Base-by-base conservation (phyloP, 208 protist genomes). In the Naegleria lovaniensis region DNA sequence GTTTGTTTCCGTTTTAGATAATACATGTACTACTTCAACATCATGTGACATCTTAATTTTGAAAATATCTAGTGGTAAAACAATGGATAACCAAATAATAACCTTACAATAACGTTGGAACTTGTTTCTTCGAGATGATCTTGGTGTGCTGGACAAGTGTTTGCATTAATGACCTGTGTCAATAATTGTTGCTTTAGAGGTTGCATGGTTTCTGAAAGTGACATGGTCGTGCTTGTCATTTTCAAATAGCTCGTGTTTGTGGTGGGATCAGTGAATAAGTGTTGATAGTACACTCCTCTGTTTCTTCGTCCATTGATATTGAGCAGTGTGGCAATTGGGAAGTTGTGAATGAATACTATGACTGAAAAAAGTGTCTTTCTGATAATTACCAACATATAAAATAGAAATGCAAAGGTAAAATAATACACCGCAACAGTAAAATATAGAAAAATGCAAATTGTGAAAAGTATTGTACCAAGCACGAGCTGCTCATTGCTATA, bases 351-450 rank as follows among this genome's bases (percentile, higher is more conserved):
- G 29, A 79, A 13, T 36, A 36, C 29, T 6, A 79, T 36, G 1
- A 79, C 7, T 11, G 29, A 2, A 33, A 33, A 36, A 13, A 79
- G 7, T 0, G 36, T 36, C 25, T 79, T 79, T 79, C 29, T 79
- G 0, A 79, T 9, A 9, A n/a, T 13, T 6, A 36, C 29, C 7
- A 79, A 13, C 25, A 25, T 79, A 9, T 36, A 79, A 33, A 79
- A 79, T 16, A 96, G 92, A 5, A 96, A 92, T 36, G 95, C 94
- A 91, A 98, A 98, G 91, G 97, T 98, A 15, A 97, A 85, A 93
- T 98, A 98, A 94, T 98, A 98, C 15, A 98, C 94, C 5, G 93
- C 92, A 11, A 98, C 91, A 1, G 97, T 98, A 11, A 97, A 97
- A 75, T 97, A 95, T 29, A 98, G 93, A 85, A 98, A 98, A 39